A percentile compares a stretch with the other conserved stretches of the same genome.
phyloP scores from a whole-genome alignment of 805 yeast genomes.

The Kodamaea sagamina region DNA sequence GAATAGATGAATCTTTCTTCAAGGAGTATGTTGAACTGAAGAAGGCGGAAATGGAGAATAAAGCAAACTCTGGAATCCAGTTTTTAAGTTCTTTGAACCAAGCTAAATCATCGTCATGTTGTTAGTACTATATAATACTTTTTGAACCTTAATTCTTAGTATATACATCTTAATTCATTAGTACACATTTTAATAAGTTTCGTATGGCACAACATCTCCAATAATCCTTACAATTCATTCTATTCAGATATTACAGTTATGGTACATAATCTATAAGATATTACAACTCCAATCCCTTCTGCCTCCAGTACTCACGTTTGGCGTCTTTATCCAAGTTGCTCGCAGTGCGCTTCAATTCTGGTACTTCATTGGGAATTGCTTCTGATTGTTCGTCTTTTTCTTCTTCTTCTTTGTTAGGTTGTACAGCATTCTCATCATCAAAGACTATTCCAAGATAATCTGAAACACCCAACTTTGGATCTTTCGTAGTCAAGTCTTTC shows the following conservation, averaged over 20 bases:
- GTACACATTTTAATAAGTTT: too few relatives aligned
- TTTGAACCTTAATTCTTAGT: too few relatives aligned
- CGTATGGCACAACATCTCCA: too few relatives aligned
- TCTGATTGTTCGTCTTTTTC: constrained; percentile 6
- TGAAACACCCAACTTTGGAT: constrained; percentile 10
- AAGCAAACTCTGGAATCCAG: constrained; percentile 7
- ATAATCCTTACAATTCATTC: too few relatives aligned
- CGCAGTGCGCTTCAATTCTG: background rate
- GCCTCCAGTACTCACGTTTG: constrained; percentile 43
- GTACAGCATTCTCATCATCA: constrained; percentile 7
- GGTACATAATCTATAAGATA: constrained; percentile 5
- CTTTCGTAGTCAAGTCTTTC: constrained; percentile 8
- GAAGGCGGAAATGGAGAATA: constrained; percentile 3
- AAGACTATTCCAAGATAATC: constrained; percentile 13
- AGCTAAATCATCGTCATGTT: constrained; percentile 4
- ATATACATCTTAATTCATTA: background rate
- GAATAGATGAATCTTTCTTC: constrained; percentile 34
- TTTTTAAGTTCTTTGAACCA: constrained; percentile 7
- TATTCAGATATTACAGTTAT: constrained; percentile 1
- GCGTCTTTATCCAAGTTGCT: constrained; percentile 33
- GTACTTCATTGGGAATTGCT: background rate
- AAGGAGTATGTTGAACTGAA: constrained; percentile 19
- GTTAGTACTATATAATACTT: too few relatives aligned
- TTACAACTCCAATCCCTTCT: constrained; percentile 41
- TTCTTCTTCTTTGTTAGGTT: constrained; percentile 1